These are phyloP conservation scores for Backusella westeae DNA, from an alignment of 192 early-diverging fungal species.

Conservation along the genomic window DNA sequence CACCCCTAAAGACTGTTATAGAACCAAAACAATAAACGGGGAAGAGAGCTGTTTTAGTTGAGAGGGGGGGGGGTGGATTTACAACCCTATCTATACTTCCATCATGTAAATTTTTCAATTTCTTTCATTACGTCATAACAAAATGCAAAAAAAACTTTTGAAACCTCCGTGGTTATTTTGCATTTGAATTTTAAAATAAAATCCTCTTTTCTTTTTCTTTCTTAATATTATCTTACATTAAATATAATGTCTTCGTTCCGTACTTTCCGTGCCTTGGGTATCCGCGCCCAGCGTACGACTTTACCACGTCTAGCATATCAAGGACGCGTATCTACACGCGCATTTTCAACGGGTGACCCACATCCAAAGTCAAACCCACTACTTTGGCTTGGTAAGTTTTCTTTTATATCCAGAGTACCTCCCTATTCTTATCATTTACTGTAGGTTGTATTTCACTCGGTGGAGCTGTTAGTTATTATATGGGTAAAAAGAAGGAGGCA, in stretches of 20 bases:
- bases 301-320: background rate
- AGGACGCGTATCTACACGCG: background rate
- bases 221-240: background rate
- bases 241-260: background rate
- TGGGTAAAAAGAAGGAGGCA: constrained; percentile 22
- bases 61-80: too few species aligned
- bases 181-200: too few species aligned
- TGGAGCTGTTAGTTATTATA: constrained; percentile 45
- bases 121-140: too few species aligned
- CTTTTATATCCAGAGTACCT: too few species aligned
- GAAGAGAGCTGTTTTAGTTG: too few species aligned
- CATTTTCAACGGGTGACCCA: background rate
- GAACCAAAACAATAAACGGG: too few species aligned
- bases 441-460: constrained; percentile 42
- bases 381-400: background rate
- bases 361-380: background rate
- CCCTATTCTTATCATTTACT: too few species aligned
- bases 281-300: background rate
- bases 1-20: too few species aligned
- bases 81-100: too few species aligned
- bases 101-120: too few species aligned
- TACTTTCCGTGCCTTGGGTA: background rate
- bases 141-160: too few species aligned
- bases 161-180: too few species aligned
- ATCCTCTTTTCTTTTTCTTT: background rate